A percentile compares a stretch with the other conserved stretches of the same genome.
phyloP scores from a whole-genome alignment of 2,329 filamentous ascomycete genomes.

The Stachybotrys chlorohalonatus region DNA sequence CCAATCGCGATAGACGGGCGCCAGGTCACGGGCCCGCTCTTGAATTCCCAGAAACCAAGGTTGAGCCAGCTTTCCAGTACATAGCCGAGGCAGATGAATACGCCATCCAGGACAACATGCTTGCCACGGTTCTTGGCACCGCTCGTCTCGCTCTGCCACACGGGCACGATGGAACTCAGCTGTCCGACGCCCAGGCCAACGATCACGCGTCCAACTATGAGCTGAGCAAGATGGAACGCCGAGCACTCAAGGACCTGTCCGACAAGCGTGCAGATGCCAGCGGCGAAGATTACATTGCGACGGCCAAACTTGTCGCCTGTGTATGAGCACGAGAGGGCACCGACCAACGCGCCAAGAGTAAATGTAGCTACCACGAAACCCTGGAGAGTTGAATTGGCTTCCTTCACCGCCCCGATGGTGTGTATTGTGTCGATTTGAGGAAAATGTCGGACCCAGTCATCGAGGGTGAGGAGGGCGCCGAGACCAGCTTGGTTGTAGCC shows the following conservation, averaged over 20 bases:
- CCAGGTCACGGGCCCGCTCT: conserved; percentile 16
- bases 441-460: conserved; percentile 46
- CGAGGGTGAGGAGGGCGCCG: conserved; percentile 59
- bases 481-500: conserved; percentile 60
- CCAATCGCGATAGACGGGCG: conserved; percentile 25
- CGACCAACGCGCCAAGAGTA: conserved; percentile 47
- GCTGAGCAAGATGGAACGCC: conserved; percentile 27
- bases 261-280: conserved; percentile 38
- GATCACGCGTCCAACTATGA: conserved; percentile 35
- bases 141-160: conserved; percentile 41
- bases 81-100: conserved; percentile 33
- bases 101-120: conserved; percentile 35
- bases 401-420: conserved; percentile 25
- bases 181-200: conserved; percentile 44
- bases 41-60: conserved; percentile 27
- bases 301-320: conserved; percentile 51
- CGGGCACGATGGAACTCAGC: conserved; percentile 40
- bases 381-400: conserved; percentile 35
- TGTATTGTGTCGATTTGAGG: conserved; percentile 37
- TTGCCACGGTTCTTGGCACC: conserved; percentile 42
- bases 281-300: conserved; percentile 43
- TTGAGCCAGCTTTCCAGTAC: conserved; percentile 34
- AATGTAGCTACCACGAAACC: conserved; percentile 35
- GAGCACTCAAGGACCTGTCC: conserved; percentile 46
- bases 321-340: conserved; percentile 28